Percentiles rank a stretch among this genome's conserved stretches.
phyloP scores from a whole-genome alignment of 108 stramenopile genomes.

The Cyclotella cryptica region DNA sequence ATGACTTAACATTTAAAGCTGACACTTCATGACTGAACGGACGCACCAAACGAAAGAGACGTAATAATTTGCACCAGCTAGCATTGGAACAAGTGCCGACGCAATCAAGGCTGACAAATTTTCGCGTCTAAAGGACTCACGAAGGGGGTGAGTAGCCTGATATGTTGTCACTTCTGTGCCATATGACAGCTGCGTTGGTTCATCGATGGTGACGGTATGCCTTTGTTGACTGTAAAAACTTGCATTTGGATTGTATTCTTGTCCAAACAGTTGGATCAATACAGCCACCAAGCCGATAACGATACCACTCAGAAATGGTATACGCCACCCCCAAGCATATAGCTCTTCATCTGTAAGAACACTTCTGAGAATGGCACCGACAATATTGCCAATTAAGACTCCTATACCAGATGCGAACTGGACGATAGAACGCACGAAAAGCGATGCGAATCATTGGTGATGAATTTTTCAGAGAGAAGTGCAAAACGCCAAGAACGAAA shows the following conservation, averaged over 20 bases:
- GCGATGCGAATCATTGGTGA: background rate
- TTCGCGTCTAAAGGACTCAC: slow-evolving; percentile 56
- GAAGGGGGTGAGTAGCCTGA: slow-evolving; percentile 50
- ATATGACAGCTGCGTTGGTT: background rate
- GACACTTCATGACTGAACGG: background rate
- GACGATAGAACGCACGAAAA: slow-evolving; percentile 2
- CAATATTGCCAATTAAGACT: slow-evolving; percentile 61
- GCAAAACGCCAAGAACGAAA: too few species aligned
- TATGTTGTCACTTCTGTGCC: background rate
- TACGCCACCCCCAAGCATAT: slow-evolving; percentile 76
- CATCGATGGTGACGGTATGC: background rate
- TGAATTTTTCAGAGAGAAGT: too few species aligned
- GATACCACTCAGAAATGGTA: slow-evolving; percentile 77
- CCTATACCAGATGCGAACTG: slow-evolving; percentile 58
- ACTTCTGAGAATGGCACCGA: slow-evolving; percentile 62
- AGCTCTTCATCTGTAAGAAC: slow-evolving; percentile 68
- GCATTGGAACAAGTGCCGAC: slow-evolving; percentile 61
- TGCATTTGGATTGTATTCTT: slow-evolving; percentile 58
- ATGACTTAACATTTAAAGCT: background rate
- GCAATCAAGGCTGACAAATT: slow-evolving; percentile 57
- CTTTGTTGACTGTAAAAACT: slow-evolving; percentile 30
- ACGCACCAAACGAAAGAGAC: slow-evolving; percentile 61
- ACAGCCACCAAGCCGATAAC: slow-evolving; percentile 56
- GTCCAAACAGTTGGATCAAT: slow-evolving; percentile 52
- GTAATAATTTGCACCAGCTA: slow-evolving; percentile 69